Conservation (phyloP, 495 filamentous ascomycete genomes). For the Apodospora peruviana region DNA sequence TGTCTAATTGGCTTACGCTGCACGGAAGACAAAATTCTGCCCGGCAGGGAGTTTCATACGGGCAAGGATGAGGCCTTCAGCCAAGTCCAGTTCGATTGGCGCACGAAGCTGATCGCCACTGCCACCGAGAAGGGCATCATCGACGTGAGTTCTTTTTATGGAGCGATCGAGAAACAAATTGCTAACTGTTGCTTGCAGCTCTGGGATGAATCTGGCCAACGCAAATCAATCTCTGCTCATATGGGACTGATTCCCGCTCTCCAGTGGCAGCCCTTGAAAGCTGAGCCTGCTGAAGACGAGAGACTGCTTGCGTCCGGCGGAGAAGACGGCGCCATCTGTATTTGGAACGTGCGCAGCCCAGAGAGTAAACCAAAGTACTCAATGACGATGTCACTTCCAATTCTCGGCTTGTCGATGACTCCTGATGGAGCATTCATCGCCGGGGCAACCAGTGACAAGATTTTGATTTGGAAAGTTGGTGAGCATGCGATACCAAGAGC, state of each 20-base stretch:
- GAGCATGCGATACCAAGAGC: slow-evolving; percentile 60
- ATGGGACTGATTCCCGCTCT: slow-evolving; percentile 43
- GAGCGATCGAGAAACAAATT: no score
- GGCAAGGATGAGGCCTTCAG: slow-evolving; percentile 36
- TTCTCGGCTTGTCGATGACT: slow-evolving; percentile 61
- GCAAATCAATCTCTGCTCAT: slow-evolving; percentile 44
- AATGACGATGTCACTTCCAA: slow-evolving; percentile 54
- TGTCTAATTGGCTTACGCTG: slow-evolving; percentile 37
- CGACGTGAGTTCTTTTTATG: slow-evolving; percentile 43
- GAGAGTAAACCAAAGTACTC: slow-evolving; percentile 52
- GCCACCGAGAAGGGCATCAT: slow-evolving; percentile 45
- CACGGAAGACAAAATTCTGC: slow-evolving; percentile 32
- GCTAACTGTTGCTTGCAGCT: no score
- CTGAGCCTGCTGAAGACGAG: slow-evolving; percentile 32
- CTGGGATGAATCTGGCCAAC: slow-evolving; percentile 41
- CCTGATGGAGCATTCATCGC: slow-evolving; percentile 68
- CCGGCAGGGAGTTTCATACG: slow-evolving; percentile 33
- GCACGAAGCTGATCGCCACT: slow-evolving; percentile 41
- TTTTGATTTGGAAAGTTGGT: slow-evolving; percentile 69
- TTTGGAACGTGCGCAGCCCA: slow-evolving; percentile 59
- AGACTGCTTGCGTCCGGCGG: slow-evolving; percentile 47
- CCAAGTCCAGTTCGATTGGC: slow-evolving; percentile 45
- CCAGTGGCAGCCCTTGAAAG: slow-evolving; percentile 46
- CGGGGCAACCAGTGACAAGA: slow-evolving; percentile 56
- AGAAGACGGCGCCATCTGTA: slow-evolving; percentile 59